These are phyloP conservation scores for Alternaria brassicicola DNA, from an alignment of 2,329 filamentous ascomycete genomes.

Conservation along the genomic window DNA sequence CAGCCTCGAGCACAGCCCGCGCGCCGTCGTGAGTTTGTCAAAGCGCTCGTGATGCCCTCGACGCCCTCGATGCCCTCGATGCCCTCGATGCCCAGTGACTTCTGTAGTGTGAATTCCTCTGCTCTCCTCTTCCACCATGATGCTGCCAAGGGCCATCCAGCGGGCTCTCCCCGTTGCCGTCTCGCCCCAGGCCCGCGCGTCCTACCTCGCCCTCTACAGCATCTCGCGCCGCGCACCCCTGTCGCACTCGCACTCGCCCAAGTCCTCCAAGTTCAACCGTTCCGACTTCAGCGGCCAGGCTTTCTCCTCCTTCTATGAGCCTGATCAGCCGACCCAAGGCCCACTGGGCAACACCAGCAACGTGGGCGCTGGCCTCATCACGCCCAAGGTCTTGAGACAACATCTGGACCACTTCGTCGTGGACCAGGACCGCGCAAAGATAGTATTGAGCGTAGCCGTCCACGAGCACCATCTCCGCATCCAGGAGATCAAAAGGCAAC, in stretches of 20 bases:
- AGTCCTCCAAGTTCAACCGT: slow-evolving; percentile 59
- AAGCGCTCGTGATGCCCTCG: slow-evolving; percentile 15
- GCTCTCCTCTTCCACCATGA: slow-evolving; percentile 23
- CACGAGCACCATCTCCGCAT: slow-evolving; percentile 97
- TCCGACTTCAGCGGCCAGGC: slow-evolving; percentile 67
- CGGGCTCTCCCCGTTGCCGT: slow-evolving; percentile 36
- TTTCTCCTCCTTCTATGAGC: slow-evolving; percentile 68
- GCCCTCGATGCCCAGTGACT: neutral
- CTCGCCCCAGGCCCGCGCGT: slow-evolving; percentile 50
- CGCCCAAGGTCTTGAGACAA: slow-evolving; percentile 75
- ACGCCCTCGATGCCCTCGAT: neutral
- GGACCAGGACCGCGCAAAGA: slow-evolving; percentile 92
- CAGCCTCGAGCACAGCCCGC: slow-evolving; percentile 7
- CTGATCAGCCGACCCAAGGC: slow-evolving; percentile 65
- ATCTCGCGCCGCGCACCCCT: slow-evolving; percentile 27
- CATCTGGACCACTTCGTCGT: slow-evolving; percentile 96
- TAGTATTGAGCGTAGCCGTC: slow-evolving; percentile 88
- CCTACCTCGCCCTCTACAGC: slow-evolving; percentile 47
- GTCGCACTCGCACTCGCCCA: slow-evolving; percentile 31
- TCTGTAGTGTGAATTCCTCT: slow-evolving; percentile 4
- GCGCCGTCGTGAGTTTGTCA: slow-evolving; percentile 4
- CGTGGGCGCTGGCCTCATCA: slow-evolving; percentile 64
- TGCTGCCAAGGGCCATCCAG: slow-evolving; percentile 29
- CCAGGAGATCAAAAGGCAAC: slow-evolving; percentile 73
- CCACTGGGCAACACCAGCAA: slow-evolving; percentile 66